Conservation (phyloP, 2,329 filamentous ascomycete genomes). For the Xylariales sp. region DNA sequence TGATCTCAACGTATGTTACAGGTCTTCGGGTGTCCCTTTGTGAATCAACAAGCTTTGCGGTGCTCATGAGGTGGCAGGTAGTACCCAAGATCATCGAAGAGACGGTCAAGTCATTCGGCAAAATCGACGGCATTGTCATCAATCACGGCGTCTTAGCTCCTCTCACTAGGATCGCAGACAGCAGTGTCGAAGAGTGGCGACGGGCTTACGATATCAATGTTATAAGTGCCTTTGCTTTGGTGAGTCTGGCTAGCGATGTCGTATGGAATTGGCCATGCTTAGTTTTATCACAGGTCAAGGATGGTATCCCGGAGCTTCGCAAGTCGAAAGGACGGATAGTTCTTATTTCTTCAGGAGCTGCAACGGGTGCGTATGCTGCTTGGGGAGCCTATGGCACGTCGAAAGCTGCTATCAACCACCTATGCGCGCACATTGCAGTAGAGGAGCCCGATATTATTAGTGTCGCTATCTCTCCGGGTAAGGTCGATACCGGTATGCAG, state of each 20-base stretch:
- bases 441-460: conserved; percentile 76
- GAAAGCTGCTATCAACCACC: conserved; percentile 79
- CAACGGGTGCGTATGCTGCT: conserved; percentile 57
- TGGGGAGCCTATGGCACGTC: conserved; percentile 81
- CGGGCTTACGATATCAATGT: conserved; percentile 77
- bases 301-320: conserved; percentile 65
- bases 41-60: not conserved
- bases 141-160: conserved; percentile 85
- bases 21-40: not conserved
- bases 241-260: conserved; percentile 38
- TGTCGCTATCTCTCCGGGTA: conserved; percentile 70
- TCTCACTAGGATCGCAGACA: conserved; percentile 64
- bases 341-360: conserved; percentile 76
- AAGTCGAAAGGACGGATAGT: conserved; percentile 66
- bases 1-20: conserved; percentile 41
- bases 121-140: conserved; percentile 75
- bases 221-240: conserved; percentile 75
- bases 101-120: conserved; percentile 63
- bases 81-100: conserved; percentile 59
- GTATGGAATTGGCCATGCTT: not conserved
- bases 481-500: conserved; percentile 90
- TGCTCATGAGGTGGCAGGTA: no score
- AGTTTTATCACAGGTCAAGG: conserved; percentile 42
- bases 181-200: conserved; percentile 70
- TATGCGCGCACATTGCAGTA: conserved; percentile 64